phyloP scores from a whole-genome alignment of 768 basidiomycete genomes.

The Coprinopsis cinerea region DNA sequence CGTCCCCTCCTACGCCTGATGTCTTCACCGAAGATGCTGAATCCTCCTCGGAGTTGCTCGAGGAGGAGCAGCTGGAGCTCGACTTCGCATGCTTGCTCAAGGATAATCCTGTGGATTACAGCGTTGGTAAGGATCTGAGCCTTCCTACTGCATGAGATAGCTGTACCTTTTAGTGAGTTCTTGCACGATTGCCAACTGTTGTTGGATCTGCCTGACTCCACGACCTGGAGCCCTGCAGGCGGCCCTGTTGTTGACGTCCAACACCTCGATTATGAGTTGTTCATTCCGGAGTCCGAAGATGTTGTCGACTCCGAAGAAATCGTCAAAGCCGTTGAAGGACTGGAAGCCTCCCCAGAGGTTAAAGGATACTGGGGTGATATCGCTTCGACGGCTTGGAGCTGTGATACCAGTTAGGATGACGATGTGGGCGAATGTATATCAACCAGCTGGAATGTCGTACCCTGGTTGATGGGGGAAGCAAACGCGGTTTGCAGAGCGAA shows the following conservation, averaged over 20 bases:
- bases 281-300: conserved; percentile 26
- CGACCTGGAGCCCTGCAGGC: conserved; percentile 22
- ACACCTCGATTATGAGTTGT: no score
- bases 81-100: conserved; percentile 29
- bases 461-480: not conserved
- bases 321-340: conserved; percentile 28
- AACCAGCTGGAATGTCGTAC: no score
- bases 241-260: conserved; percentile 20
- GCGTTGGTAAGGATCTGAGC: conserved; percentile 3
- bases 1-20: conserved; percentile 24
- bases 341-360: conserved; percentile 29
- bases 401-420: no score
- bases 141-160: no score
- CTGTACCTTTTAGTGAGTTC: conserved; percentile 32
- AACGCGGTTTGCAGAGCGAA: not conserved
- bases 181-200: conserved; percentile 29
- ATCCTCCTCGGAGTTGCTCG: conserved; percentile 27
- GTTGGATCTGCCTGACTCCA: conserved; percentile 26
- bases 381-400: not conserved
- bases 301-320: conserved; percentile 33
- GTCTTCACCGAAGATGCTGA: conserved; percentile 26
- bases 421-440: no score
- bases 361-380: conserved; percentile 14
- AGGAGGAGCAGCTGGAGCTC: conserved; percentile 31
- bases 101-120: conserved; percentile 22